These are phyloP conservation scores for Tephrocybe sp. DNA, from an alignment of 768 basidiomycete genomes.

Conservation along the genomic window DNA sequence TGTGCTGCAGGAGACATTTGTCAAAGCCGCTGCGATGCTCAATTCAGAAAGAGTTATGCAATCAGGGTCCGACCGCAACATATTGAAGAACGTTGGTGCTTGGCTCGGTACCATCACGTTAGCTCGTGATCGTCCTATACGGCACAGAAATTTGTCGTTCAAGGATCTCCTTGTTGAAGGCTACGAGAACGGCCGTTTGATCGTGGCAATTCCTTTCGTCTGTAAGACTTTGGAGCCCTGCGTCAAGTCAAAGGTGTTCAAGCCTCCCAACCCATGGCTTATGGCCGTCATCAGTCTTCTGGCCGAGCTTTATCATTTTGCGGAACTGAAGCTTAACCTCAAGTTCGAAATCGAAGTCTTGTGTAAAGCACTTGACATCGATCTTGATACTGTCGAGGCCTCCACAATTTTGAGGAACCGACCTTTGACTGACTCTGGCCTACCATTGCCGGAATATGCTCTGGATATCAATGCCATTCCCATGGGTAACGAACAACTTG, in stretches of 20 bases:
- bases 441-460: slow-evolving; percentile 75
- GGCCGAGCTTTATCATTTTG: slow-evolving; percentile 95
- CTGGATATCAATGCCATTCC: slow-evolving; percentile 77
- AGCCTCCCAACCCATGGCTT: slow-evolving; percentile 96
- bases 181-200: slow-evolving; percentile 85
- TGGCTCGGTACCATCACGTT: slow-evolving; percentile 96
- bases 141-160: slow-evolving; percentile 90
- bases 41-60: slow-evolving; percentile 91
- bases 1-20: slow-evolving; percentile 90
- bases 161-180: slow-evolving; percentile 98
- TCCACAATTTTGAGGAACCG: slow-evolving; percentile 80
- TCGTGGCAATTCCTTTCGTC: slow-evolving; percentile 96
- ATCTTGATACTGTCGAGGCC: slow-evolving; percentile 81
- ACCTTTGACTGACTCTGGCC: slow-evolving; percentile 58
- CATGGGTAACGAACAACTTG: slow-evolving; percentile 67
- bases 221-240: slow-evolving; percentile 96
- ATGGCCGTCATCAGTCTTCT: slow-evolving; percentile 93
- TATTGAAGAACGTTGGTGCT: slow-evolving; percentile 90
- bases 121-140: slow-evolving; percentile 89
- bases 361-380: slow-evolving; percentile 88
- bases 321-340: slow-evolving; percentile 92
- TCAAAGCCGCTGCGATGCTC: slow-evolving; percentile 80
- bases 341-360: slow-evolving; percentile 99
- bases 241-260: slow-evolving; percentile 87
- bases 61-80: slow-evolving; percentile 78